These are phyloP conservation scores for Lasiodiplodia theobromae DNA, from an alignment of 2,329 filamentous ascomycete species.

Conservation along the genomic window DNA sequence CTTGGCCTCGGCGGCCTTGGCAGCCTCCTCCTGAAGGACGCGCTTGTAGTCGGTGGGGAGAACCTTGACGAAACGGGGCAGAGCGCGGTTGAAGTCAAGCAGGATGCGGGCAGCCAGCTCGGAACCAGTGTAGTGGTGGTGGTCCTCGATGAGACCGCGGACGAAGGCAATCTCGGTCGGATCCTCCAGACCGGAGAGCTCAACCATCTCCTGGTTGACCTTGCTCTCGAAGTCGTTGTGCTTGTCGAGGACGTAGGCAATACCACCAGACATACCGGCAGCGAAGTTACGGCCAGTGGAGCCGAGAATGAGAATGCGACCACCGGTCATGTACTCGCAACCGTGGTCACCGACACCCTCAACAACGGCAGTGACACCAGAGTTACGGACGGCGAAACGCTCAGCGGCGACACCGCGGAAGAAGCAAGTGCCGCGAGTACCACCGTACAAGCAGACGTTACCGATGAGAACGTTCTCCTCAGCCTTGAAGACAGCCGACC, in stretches of 20 bases:
- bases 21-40: slow-evolving; percentile 83
- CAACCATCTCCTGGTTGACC: slow-evolving; percentile 98
- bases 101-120: slow-evolving; percentile 92
- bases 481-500: slow-evolving; percentile 89
- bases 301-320: slow-evolving; percentile 85
- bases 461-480: slow-evolving; percentile 95
- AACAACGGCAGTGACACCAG: slow-evolving; percentile 92
- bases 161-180: slow-evolving; percentile 88
- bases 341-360: slow-evolving; percentile 96
- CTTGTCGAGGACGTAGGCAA: slow-evolving; percentile 92
- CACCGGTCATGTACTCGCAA: slow-evolving; percentile 99
- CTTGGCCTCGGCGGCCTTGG: slow-evolving; percentile 84
- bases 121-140: slow-evolving; percentile 97
- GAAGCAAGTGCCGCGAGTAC: slow-evolving; percentile 88
- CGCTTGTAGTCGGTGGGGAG: slow-evolving; percentile 96
- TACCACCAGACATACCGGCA: slow-evolving; percentile 97
- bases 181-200: slow-evolving; percentile 83
- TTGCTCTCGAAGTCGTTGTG: slow-evolving; percentile 89
- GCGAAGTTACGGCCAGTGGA: slow-evolving; percentile 95
- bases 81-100: slow-evolving; percentile 91
- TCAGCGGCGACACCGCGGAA: slow-evolving; percentile 97
- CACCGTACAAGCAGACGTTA: slow-evolving; percentile 94
- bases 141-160: slow-evolving; percentile 90
- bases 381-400: slow-evolving; percentile 96
- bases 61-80: slow-evolving; percentile 91